Percentiles rank a stretch among this genome's conserved stretches.
phyloP scores from a whole-genome alignment of 192 early-diverging fungal species.

The Mortierella claussenii region DNA sequence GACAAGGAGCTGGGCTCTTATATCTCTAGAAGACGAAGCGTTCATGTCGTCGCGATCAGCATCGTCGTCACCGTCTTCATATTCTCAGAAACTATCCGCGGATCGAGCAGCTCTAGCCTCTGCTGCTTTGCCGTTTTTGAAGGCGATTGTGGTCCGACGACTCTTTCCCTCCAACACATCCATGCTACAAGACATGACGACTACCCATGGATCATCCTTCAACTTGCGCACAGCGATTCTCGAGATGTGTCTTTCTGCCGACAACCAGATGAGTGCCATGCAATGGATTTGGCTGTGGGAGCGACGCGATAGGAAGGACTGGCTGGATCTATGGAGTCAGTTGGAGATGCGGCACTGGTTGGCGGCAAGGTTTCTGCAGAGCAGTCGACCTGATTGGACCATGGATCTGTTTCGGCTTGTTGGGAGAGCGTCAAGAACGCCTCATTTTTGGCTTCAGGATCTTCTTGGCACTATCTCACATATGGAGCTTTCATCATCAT shows the following conservation, averaged over 20 bases:
- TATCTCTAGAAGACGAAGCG: too few species aligned
- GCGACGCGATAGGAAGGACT: conserved; percentile 22
- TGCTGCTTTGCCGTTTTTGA: conserved; percentile 18
- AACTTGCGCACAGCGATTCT: conserved; percentile 16
- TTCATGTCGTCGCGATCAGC: too few species aligned
- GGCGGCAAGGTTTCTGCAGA: neutral
- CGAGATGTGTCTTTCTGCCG: conserved; percentile 6
- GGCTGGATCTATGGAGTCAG: conserved; percentile 24
- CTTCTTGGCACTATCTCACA: conserved; percentile 5
- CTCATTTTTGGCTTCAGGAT: conserved; percentile 26
- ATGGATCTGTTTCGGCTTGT: conserved; percentile 26
- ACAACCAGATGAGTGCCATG: conserved; percentile 17
- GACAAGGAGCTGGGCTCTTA: conserved; percentile 26
- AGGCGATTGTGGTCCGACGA: conserved; percentile 14
- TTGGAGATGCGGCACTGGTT: conserved; percentile 20
- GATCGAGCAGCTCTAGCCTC: conserved; percentile 26
- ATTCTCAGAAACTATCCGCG: neutral
- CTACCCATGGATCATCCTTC: neutral
- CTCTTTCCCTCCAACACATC: conserved; percentile 32
- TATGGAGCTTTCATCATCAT: too few species aligned
- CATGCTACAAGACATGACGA: neutral
- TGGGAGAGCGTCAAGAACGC: neutral
- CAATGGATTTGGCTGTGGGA: conserved; percentile 40
- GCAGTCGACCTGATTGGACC: conserved; percentile 15
- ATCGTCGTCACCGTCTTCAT: too few species aligned